Base-by-base conservation (phyloP, 805 yeast species). In the Sungouiella blattae region DNA sequence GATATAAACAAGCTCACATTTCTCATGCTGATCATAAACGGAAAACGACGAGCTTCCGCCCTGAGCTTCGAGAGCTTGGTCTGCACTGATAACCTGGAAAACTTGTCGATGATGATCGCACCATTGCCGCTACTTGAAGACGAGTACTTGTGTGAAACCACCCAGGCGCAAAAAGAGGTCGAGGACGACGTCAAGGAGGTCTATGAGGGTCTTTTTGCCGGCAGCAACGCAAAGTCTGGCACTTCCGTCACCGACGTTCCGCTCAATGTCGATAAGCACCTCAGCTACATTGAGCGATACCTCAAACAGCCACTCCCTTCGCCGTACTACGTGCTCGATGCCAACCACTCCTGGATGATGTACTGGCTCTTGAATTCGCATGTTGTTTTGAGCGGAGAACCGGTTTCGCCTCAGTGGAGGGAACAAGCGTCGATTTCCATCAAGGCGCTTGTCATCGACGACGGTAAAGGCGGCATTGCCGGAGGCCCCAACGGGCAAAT, bases 321-420 rank as follows among this genome's bases (percentile, higher is more conserved):
- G 2, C 62, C 57, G 6, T 82, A 73, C 55, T 53, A 58, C 3
- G 71, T 72, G 0, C 65, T 87, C 30, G 97, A 91, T 58, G 93
- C 97, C 0, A 84, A 93, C n/a, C 88, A 83, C 41, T 80, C 95
- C 0, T 93, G 98, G 98, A 62, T 91, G 51, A 39, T 85, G 1
- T 91, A 84, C 55, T 93, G 98, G 98, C 60, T 82, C 5, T 53
- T 75, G 29, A 87, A 87, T 53, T 68, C 62, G 4, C 46, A 49
- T 18, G 26, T 29, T 8, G 22, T 62, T 16, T 36, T 63, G 23
- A 33, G 39, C 11, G 46, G 46, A 2, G 28, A 32, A 11, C 31
- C 39, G 11, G 39, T 15, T 16, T 20, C 14, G 27, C 30, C 16
- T 3, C 28, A 23, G 1, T 12, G 35, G 6, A 36, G 40, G 18